Percentiles rank a stretch among this genome's conserved stretches.
Conservation (phyloP, 1,284 basidiomycete species). For the Xerocomus minutiporus region DNA sequence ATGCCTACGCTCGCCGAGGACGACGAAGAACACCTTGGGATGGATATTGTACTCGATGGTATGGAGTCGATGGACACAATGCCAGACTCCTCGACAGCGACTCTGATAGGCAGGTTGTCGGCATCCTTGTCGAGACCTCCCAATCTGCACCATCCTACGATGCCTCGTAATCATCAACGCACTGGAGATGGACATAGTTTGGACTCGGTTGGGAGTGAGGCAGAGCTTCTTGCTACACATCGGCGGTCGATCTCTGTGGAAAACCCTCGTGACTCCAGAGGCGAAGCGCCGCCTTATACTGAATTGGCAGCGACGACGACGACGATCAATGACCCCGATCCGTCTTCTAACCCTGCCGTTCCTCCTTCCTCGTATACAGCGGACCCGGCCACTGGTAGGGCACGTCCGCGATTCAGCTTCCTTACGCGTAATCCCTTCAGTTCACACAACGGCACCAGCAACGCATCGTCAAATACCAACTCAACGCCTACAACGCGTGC, state of each 20-base stretch:
- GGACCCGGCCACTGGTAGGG: background rate
- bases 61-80: constrained; percentile 26
- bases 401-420: constrained; percentile 27
- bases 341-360: background rate
- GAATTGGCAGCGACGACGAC: constrained; percentile 40
- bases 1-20: constrained; percentile 37
- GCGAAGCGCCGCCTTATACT: constrained; percentile 61
- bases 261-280: constrained; percentile 37
- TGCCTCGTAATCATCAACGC: background rate
- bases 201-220: constrained; percentile 22
- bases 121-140: constrained; percentile 15
- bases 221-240: constrained; percentile 25
- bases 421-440: constrained; percentile 22
- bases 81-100: constrained; percentile 19
- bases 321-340: constrained; percentile 11
- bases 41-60: constrained; percentile 17
- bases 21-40: constrained; percentile 17
- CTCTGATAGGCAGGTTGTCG: constrained; percentile 19
- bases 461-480: background rate
- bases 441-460: background rate
- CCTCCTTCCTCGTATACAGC: background rate
- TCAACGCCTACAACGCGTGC: constrained; percentile 1
- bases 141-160: constrained; percentile 7
- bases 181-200: constrained; percentile 19
- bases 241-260: constrained; percentile 22